Base-by-base conservation (phyloP, 1,139 yeast species). In the Lodderomyces elongisporus region DNA sequence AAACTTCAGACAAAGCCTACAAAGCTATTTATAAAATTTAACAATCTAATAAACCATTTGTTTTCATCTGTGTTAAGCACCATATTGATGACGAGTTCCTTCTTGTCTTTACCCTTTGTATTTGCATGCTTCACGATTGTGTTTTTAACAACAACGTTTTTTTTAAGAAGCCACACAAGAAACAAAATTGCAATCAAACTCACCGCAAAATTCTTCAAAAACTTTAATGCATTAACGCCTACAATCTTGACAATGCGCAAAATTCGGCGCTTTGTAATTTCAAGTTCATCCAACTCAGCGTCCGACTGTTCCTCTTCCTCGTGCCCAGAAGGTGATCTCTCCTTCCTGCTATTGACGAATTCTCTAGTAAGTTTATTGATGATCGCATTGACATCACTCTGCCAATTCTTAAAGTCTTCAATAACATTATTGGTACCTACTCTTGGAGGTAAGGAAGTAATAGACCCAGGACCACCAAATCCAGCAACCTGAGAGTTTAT, bases 1-100 rank as follows among this genome's bases (percentile, higher is more conserved):
- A n/a, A n/a, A n/a, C n/a, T n/a, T n/a, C n/a, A 62, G n/a, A 66
- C 71, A 52, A 68, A 67, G 7, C 73, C 73, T 15, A 68, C 70
- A 51, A 66, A 64, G 34, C 66, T 57, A 47, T 67, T 66, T 30
- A 68, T 44, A 34, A 68, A 46, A 17, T 44, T 48, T 31, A 67
- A 58, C 39, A 68, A 46, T 40, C 72, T 55, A 27, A 68, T 56
- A 34, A 68, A 67, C 74, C 74, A 68, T 48, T 63, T 67, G 45
- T 68, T 66, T 41, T 67, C 70, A 39, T 62, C 59, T 8, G 70
- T 62, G 41, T 65, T 64, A 36, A 68, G 52, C 15, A 66, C 54
- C 72, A 68, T 66, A 41, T 66, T 66, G 37, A 68, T 63, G 10
- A 68, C 55, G 46, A 67, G 59, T 42, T 68, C 74, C 41, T 63